phyloP scores from a whole-genome alignment of 108 stramenopile species.

The Skeletonema potamos region DNA sequence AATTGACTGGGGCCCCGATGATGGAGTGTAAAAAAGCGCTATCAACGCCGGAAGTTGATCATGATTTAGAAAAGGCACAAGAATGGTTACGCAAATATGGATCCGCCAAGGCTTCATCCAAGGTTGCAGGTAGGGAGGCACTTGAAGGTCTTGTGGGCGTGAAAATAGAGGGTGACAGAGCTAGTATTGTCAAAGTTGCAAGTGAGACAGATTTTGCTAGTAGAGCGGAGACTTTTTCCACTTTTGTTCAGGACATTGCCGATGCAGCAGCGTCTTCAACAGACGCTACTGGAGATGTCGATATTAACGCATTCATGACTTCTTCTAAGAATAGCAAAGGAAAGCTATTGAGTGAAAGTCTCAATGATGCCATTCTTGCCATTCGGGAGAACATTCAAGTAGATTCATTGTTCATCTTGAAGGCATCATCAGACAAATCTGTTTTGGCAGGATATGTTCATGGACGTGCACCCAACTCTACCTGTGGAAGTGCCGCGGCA shows the following conservation, averaged over 20 bases:
- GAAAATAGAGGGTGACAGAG: slow-evolving; percentile 49
- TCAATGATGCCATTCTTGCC: slow-evolving; percentile 77
- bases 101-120: slow-evolving; percentile 69
- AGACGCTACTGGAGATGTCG: slow-evolving; percentile 15
- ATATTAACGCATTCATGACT: slow-evolving; percentile 27
- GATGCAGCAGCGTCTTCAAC: slow-evolving; percentile 52
- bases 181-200: slow-evolving; percentile 67
- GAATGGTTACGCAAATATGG: slow-evolving; percentile 86
- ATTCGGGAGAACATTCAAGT: slow-evolving; percentile 80
- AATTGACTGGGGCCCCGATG: slow-evolving; percentile 76
- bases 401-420: slow-evolving; percentile 44
- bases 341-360: slow-evolving; percentile 42
- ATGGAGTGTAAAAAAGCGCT: slow-evolving; percentile 88
- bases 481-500: slow-evolving; percentile 72
- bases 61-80: slow-evolving; percentile 49
- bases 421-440: slow-evolving; percentile 38
- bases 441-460: slow-evolving; percentile 75
- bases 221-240: slow-evolving; percentile 57
- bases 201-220: slow-evolving; percentile 87
- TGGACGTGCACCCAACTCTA: slow-evolving; percentile 43
- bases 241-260: slow-evolving; percentile 63
- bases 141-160: slow-evolving; percentile 74
- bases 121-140: slow-evolving; percentile 68
- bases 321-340: slow-evolving; percentile 24
- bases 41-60: slow-evolving; percentile 49